Base-by-base conservation (phyloP, 2,329 filamentous ascomycete species). In the Colletotrichum brevisporum region DNA sequence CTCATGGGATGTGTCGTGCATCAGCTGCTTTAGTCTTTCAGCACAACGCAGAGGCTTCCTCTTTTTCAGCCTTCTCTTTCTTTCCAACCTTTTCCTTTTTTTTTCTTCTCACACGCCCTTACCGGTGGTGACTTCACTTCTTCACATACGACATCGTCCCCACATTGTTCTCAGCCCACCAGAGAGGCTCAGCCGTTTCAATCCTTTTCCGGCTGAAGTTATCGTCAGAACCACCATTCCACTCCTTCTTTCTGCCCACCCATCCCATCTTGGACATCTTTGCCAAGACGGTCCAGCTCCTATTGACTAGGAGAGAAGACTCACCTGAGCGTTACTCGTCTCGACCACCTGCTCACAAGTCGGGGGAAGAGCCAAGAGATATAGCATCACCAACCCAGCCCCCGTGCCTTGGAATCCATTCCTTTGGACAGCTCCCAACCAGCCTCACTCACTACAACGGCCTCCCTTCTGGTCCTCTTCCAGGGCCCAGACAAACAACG, bases 251-350 rank as follows among this genome's bases (percentile, higher is more conserved):
- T 51, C 51, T 43, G 41, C 31, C 31, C 54, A 66, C 54, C 43
- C 27, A 45, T 56, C 43, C 63, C 55, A 36, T 56, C 55, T 39
- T 51, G 39, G 53, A 3, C 51, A 43, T 52, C 27, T 47, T 47
- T 47, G 55, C 67, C 50, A 67, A 67, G 62, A 24, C 59, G 50
- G 26, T 54, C 50, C 50, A 62, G 59, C 18, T 54, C 48, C 67
- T 70, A 63, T 70, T 63, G 64, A 63, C 27, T 68, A 68, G 67
- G 50, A 21, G 48, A 27, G n/a, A 64, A 51, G 18, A 48, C 39
- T 16, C 54, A n/a, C 43, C 26, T 31, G 16, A 39, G 13, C 52
- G 36, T 31, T 39, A 51, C 55, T 51, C 51, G 54, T 45, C 48
- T 65, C 48, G 43, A 12, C 31, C 3, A 36, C 10, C 24, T 47